Base-by-base conservation (phyloP, 805 yeast species). In the Metschnikowia continentalis region DNA sequence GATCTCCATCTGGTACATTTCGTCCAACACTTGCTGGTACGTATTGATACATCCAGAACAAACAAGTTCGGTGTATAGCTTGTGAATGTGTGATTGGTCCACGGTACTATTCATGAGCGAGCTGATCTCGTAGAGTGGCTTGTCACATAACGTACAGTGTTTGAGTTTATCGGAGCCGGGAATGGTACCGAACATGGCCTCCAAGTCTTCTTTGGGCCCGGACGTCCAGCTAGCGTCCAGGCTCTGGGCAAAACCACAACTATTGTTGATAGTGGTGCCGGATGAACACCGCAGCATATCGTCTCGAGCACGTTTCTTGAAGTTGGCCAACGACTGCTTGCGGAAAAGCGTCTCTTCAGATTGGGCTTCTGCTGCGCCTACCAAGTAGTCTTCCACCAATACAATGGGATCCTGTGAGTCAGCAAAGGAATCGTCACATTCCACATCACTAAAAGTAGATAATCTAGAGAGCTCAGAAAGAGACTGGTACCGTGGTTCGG, bases 61-160 rank as follows among this genome's bases (percentile, higher is more conserved):
- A 0, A 84, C 84, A n/a, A 84, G 77, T 58, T 84, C 88, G 38
- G 72, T 70, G 57, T 65, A 77, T 14, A 52, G 52, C 39, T 59
- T 60, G 32, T 57, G 55, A 22, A 53, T 55, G 22, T 59, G 41
- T 10, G 15, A 7, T 23, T 45, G 35, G 20, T 19, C 39, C 37
- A 15, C 38, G 30, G 35, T 22, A 52, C 55, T 62, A 48, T 64
- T 62, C 47, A 71, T 61, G 17, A 69, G 57, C 11, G 71, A 86
- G 69, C 64, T 83, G 56, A 74, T 63, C 51, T 85, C 90, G 62
- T 84, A 86, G 30, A 86, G 63, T 14, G 90, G 88, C 48, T 76
- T 78, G 36, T 84, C 88, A 64, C 92, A 86, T 11, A 86, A 69
- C n/a, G 83, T 80, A 61, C 92, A 86, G 59, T 79, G 67, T 53